A percentile compares a stretch with the other conserved stretches of the same genome.
These are phyloP conservation scores for Metarhizium humberi DNA, from an alignment of 2,329 filamentous ascomycete genomes.

Conservation along the genomic window DNA sequence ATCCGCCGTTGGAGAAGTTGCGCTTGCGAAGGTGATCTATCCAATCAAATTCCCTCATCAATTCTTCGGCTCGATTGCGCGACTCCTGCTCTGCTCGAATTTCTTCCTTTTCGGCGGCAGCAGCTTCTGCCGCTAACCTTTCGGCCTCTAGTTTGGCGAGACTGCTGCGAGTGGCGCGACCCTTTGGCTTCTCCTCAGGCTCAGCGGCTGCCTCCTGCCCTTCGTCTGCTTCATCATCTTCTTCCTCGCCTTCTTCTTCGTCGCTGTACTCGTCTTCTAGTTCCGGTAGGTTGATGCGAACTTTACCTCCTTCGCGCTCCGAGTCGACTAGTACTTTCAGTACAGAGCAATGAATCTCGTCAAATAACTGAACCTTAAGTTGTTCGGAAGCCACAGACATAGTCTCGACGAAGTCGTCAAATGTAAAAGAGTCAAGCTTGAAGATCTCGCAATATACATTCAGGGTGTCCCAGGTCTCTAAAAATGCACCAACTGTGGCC, in stretches of 20 bases:
- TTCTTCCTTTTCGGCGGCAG: constrained; percentile 41
- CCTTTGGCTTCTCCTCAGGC: constrained; percentile 56
- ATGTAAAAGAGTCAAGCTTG: constrained; percentile 90
- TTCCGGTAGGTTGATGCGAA: constrained; percentile 71
- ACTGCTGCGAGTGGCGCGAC: constrained; percentile 76
- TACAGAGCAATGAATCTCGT: constrained; percentile 85
- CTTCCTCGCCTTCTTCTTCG: constrained; percentile 50
- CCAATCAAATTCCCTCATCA: constrained; percentile 71
- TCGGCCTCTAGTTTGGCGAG: constrained; percentile 73
- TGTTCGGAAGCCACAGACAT: constrained; percentile 69
- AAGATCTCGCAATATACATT: constrained; percentile 98
- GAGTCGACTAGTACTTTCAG: constrained; percentile 77
- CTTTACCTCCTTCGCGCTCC: constrained; percentile 65
- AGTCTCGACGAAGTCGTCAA: constrained; percentile 89
- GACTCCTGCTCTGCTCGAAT: constrained; percentile 37
- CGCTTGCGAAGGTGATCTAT: constrained; percentile 73
- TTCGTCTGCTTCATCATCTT: constrained; percentile 42
- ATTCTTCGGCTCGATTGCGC: constrained; percentile 64
- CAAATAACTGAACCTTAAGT: constrained; percentile 71
- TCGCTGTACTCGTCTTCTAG: constrained; percentile 64
- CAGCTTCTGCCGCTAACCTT: constrained; percentile 51
- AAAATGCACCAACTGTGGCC: constrained; percentile 72
- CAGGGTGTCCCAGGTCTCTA: constrained; percentile 93
- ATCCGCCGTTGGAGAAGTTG: constrained; percentile 80
- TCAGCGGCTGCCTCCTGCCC: constrained; percentile 52